Percentiles rank a stretch among this genome's conserved stretches.
These are phyloP conservation scores for Paecilomyces niveus DNA, from an alignment of 2,329 filamentous ascomycete species.

Conservation along the genomic window DNA sequence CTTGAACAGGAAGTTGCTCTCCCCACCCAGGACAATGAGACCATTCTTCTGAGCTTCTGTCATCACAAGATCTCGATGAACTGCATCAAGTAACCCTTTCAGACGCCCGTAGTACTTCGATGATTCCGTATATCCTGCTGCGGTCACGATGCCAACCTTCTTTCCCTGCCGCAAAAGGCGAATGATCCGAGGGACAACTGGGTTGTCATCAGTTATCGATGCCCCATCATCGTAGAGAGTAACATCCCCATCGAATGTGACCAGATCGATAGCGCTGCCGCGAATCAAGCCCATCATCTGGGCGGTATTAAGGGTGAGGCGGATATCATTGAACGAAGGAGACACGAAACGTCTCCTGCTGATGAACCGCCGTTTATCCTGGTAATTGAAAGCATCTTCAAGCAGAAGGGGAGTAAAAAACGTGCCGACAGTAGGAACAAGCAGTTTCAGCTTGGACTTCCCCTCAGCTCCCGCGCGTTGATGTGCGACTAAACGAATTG, in stretches of 20 bases:
- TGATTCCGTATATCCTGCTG: conserved; percentile 86
- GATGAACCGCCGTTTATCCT: conserved; percentile 79
- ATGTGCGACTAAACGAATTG: conserved; percentile 53
- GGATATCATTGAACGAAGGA: conserved; percentile 94
- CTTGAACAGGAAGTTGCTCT: conserved; percentile 90
- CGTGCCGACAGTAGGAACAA: conserved; percentile 83
- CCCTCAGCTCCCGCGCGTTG: conserved; percentile 58
- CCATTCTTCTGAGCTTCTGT: conserved; percentile 63
- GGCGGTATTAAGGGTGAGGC: conserved; percentile 87
- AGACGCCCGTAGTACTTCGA: conserved; percentile 80
- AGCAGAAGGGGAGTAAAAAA: conserved; percentile 88
- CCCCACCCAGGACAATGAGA: conserved; percentile 87
- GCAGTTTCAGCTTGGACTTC: conserved; percentile 82
- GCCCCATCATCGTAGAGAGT: conserved; percentile 90
- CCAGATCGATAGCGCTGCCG: conserved; percentile 64
- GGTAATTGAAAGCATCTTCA: conserved; percentile 84
- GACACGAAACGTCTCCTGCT: conserved; percentile 88
- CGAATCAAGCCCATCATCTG: conserved; percentile 87
- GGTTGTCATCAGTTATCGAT: conserved; percentile 66
- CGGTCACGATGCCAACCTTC: conserved; percentile 90
- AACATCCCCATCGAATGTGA: conserved; percentile 96
- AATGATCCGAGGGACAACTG: conserved; percentile 62
- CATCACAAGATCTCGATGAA: conserved; percentile 56
- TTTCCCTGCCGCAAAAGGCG: conserved; percentile 71
- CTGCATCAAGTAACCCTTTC: conserved; percentile 75